These are phyloP conservation scores for Fusarium humuli DNA, from an alignment of 2,329 filamentous ascomycete genomes.

Conservation along the genomic window DNA sequence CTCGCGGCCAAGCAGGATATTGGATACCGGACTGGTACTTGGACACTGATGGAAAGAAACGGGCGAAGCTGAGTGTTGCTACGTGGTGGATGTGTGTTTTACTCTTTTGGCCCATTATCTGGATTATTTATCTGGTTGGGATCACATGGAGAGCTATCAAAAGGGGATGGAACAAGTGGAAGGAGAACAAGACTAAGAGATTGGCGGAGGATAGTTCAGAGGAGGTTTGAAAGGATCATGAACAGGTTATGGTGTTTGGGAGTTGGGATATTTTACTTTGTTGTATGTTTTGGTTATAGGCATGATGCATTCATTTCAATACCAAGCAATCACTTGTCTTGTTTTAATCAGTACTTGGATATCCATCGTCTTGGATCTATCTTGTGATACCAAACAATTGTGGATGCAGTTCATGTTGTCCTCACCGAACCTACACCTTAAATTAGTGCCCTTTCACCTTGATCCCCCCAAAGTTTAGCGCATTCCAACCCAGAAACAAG, in stretches of 20 bases:
- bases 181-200: neutral
- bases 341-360: accelerated
- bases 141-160: slow-evolving; percentile 59
- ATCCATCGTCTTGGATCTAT: too few relatives aligned
- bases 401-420: neutral
- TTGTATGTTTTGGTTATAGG: slow-evolving; percentile 13
- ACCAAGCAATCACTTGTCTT: neutral
- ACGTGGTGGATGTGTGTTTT: slow-evolving; percentile 49
- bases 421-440: slow-evolving; percentile 11
- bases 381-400: neutral
- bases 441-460: neutral
- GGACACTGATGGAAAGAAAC: slow-evolving; percentile 37
- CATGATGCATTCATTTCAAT: slow-evolving; percentile 19
- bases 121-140: slow-evolving; percentile 75
- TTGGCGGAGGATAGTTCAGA: neutral
- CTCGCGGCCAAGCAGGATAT: slow-evolving; percentile 44
- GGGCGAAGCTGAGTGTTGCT: slow-evolving; percentile 40
- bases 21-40: slow-evolving; percentile 53
- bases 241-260: slow-evolving; percentile 7
- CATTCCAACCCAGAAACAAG: slow-evolving; percentile 1
- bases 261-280: neutral
- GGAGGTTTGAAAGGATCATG: slow-evolving; percentile 9
- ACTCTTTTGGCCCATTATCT: slow-evolving; percentile 67
- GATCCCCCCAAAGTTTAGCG: slow-evolving; percentile 23
- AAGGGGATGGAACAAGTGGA: slow-evolving; percentile 59